Conservation (phyloP, 768 basidiomycete genomes). For the Cystobasidium ongulense region DNA sequence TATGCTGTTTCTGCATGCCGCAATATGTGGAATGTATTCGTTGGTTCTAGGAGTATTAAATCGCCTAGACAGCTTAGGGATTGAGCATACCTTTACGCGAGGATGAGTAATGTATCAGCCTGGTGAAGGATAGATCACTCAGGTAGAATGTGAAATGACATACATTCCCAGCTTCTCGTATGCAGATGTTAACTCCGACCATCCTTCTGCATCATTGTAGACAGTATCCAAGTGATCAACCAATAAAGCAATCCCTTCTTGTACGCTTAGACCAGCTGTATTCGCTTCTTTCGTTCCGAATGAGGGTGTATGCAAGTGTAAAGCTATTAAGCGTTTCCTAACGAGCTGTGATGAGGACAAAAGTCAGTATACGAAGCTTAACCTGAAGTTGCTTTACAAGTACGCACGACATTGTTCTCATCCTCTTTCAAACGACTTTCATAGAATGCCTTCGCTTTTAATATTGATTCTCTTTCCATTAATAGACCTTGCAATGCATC, state of each 20-base stretch:
- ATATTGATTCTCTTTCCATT: conserved; percentile 60
- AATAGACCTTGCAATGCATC: conserved; percentile 69
- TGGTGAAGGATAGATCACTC: too few relatives aligned
- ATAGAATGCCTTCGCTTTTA: conserved; percentile 60
- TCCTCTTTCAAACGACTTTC: conserved; percentile 57
- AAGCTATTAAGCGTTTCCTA: conserved; percentile 74
- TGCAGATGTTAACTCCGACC: conserved; percentile 75
- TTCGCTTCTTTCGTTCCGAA: not conserved
- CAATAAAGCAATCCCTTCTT: conserved; percentile 64
- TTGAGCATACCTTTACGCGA: conserved; percentile 58
- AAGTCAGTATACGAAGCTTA: not conserved
- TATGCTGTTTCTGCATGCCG: conserved; percentile 82
- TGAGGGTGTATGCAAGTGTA: conserved; percentile 51
- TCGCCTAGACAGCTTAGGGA: conserved; percentile 72
- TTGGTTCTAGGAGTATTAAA: conserved; percentile 69
- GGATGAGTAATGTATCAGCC: not conserved
- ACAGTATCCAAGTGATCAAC: conserved; percentile 70
- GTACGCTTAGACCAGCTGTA: conserved; percentile 52
- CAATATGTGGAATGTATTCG: conserved; percentile 76
- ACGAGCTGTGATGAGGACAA: conserved; percentile 50
- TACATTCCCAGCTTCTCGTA: conserved; percentile 69
- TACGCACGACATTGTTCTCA: conserved; percentile 62
- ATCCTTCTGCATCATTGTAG: conserved; percentile 78
- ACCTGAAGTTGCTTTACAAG: not conserved
- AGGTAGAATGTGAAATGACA: conserved; percentile 45